A percentile compares a stretch with the other conserved stretches of the same genome.
Conservation (phyloP, 2,329 filamentous ascomycete genomes). For the Fusarium newnesense region DNA sequence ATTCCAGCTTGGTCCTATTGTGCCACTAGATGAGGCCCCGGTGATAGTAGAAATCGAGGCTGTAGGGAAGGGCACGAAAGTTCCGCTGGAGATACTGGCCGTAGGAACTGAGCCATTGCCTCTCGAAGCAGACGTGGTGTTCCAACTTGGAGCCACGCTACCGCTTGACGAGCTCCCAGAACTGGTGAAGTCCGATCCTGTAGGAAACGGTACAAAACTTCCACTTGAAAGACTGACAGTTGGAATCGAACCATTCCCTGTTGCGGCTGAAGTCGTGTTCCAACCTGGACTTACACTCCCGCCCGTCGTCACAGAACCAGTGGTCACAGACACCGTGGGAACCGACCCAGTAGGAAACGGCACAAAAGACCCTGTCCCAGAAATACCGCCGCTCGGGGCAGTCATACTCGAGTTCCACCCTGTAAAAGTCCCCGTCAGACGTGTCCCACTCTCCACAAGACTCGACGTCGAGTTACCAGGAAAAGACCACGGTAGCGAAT, state of each 20-base stretch:
- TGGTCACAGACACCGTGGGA: not conserved
- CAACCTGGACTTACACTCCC: not conserved
- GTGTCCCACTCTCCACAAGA: constrained; percentile 12
- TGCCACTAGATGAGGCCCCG: not conserved
- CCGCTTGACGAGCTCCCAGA: not conserved
- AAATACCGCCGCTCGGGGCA: not conserved
- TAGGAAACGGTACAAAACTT: not conserved
- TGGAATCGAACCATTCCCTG: not conserved
- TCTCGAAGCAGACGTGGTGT: not conserved
- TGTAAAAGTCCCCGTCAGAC: constrained; percentile 10
- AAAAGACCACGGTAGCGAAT: constrained; percentile 20
- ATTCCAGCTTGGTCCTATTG: not conserved
- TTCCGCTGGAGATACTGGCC: not conserved
- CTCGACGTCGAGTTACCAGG: constrained; percentile 21
- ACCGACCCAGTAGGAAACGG: not conserved
- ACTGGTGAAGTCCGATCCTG: not conserved
- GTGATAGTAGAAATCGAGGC: not conserved
- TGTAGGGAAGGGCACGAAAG: not conserved
- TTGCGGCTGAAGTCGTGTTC: not conserved
- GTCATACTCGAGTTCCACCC: constrained; percentile 31
- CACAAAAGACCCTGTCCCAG: not conserved
- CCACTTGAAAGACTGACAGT: not conserved
- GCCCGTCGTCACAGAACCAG: not conserved
- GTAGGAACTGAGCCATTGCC: not conserved
- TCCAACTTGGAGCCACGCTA: not conserved